Conservation (phyloP, 257 asterid species). For the Solanum phureja region DNA sequence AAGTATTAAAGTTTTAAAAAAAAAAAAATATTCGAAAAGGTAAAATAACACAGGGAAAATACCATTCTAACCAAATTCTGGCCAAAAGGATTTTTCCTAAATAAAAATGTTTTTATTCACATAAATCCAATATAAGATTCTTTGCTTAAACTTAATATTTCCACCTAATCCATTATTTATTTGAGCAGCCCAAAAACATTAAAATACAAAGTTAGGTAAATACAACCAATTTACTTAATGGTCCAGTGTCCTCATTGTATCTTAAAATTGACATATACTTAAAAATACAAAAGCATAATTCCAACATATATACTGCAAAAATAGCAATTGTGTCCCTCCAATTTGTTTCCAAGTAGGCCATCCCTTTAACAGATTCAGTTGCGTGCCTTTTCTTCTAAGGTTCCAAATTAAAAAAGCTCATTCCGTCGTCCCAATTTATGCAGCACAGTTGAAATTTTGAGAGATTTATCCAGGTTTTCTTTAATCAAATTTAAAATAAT, state of each 20-base stretch:
- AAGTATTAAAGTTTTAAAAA: too few species aligned
- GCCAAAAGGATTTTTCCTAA: too few species aligned
- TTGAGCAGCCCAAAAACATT: not conserved
- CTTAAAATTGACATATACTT: not conserved
- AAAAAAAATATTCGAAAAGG: too few species aligned
- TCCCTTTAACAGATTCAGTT: not conserved
- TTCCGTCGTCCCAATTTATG: not conserved
- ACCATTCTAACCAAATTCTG: too few species aligned
- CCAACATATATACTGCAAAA: not conserved
- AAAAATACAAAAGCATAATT: not conserved
- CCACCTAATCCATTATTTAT: not conserved
- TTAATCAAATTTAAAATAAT: not conserved
- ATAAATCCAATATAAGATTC: not conserved
- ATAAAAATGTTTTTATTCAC: not conserved
- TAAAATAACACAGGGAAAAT: too few species aligned
- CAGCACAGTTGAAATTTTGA: accelerated
- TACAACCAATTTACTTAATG: conserved; percentile 7
- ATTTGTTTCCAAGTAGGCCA: not conserved
- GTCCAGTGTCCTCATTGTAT: not conserved
- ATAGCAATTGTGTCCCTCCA: not conserved
- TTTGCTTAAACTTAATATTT: not conserved
- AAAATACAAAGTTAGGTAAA: conserved; percentile 17
- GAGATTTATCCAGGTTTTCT: accelerated
- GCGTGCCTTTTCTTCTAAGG: not conserved
- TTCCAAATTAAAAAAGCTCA: not conserved